Evolutionary conservation across 2,329 filamentous ascomycete genomes (phyloP).

Genomic region (Diplodia corticola): DNA sequence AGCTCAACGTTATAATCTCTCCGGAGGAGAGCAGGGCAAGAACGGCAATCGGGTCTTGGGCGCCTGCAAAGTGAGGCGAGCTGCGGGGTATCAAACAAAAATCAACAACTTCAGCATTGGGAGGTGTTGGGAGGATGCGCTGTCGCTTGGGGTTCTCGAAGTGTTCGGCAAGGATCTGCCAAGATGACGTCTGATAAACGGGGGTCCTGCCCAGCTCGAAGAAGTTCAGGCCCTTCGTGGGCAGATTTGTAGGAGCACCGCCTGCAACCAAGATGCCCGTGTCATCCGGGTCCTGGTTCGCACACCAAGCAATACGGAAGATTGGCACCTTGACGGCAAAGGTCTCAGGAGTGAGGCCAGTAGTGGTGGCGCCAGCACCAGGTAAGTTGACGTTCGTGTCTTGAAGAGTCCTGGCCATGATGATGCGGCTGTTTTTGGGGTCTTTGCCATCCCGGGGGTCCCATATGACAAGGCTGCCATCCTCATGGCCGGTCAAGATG

Average conservation of each 20-base stretch:
- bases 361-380: constrained; percentile 46
- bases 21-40: constrained; percentile 80
- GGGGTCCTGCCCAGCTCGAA: constrained; percentile 87
- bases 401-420: constrained; percentile 80
- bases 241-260: constrained; percentile 66
- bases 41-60: constrained; percentile 86
- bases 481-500: constrained; percentile 81
- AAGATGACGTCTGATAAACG: constrained; percentile 86
- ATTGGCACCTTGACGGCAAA: constrained; percentile 71
- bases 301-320: constrained; percentile 84
- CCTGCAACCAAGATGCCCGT: constrained; percentile 86
- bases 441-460: constrained; percentile 81
- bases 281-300: constrained; percentile 89
- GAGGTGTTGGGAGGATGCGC: constrained; percentile 71
- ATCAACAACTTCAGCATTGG: constrained; percentile 73
- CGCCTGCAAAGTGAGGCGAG: constrained; percentile 83
- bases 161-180: constrained; percentile 78
- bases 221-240: constrained; percentile 78
- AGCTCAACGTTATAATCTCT: constrained; percentile 85
- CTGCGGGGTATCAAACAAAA: constrained; percentile 80
- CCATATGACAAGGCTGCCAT: constrained; percentile 91
- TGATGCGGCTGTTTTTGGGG: constrained; percentile 77
- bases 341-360: constrained; percentile 49
- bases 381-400: constrained; percentile 73
- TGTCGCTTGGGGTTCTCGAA: constrained; percentile 74